phyloP scores from a whole-genome alignment of 306 rosid genomes.

The Prinsepia uniflora region DNA sequence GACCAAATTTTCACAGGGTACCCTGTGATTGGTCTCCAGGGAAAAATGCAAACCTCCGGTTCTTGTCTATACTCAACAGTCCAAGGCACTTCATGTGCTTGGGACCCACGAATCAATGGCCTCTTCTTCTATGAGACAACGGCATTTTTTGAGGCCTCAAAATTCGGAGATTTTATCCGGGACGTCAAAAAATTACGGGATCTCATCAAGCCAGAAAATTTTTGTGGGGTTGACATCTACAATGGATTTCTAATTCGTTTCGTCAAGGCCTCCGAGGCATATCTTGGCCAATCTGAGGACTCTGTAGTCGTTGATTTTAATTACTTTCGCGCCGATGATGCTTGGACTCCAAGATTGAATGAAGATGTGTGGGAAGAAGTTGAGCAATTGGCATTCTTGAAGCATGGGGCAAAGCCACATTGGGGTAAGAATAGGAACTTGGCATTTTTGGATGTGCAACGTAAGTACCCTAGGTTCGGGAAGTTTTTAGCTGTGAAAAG shows the following conservation, averaged over 20 bases:
- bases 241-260: conserved; percentile 64
- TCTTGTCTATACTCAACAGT: conserved; percentile 53
- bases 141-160: conserved; percentile 51
- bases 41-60: conserved; percentile 75
- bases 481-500: conserved; percentile 39
- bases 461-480: conserved; percentile 41
- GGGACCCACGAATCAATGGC: conserved; percentile 82
- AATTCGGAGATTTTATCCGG: conserved; percentile 38
- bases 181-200: conserved; percentile 58
- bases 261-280: conserved; percentile 53
- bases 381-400: conserved; percentile 71
- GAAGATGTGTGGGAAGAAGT: conserved; percentile 73
- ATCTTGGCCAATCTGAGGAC: conserved; percentile 63
- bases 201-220: conserved; percentile 29
- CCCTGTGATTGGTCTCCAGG: conserved; percentile 66
- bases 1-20: conserved; percentile 52
- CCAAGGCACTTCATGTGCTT: conserved; percentile 45
- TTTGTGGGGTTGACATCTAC: conserved; percentile 65
- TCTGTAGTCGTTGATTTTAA: conserved; percentile 74
- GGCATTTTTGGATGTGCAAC: conserved; percentile 48
- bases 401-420: conserved; percentile 70
- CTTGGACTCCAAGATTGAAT: conserved; percentile 55
- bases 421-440: conserved; percentile 73
- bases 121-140: conserved; percentile 65
- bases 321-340: conserved; percentile 49